Percentiles rank a stretch among this genome's conserved stretches.
phyloP scores from a whole-genome alignment of 768 basidiomycete species.

The Termitomyces sp. region DNA sequence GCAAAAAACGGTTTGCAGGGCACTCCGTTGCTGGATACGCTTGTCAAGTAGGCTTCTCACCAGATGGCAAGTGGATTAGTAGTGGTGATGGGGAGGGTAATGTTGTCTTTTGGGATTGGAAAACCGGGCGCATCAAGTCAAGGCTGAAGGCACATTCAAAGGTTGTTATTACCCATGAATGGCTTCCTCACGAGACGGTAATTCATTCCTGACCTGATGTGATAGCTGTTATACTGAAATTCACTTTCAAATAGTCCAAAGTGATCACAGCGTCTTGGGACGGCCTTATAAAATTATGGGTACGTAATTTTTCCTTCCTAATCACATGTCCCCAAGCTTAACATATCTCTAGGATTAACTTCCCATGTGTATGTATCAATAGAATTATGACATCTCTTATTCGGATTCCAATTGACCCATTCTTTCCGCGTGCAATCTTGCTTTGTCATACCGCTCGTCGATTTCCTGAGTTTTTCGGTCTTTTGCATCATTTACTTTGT shows the following conservation, averaged over 20 bases:
- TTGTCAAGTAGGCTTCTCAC: slow-evolving; percentile 95
- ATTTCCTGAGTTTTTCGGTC: not conserved
- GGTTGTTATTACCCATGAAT: slow-evolving; percentile 97
- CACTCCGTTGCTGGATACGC: slow-evolving; percentile 98
- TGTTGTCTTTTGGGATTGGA: slow-evolving; percentile 99
- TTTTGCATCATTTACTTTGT: not conserved
- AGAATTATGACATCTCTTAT: slow-evolving; percentile 5
- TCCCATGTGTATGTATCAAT: slow-evolving; percentile 9
- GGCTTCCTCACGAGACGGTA: slow-evolving; percentile 97
- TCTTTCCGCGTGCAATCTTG: not conserved
- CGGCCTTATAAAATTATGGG: slow-evolving; percentile 97
- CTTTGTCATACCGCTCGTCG: not conserved
- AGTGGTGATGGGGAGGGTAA: slow-evolving; percentile 95
- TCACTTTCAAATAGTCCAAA: slow-evolving; percentile 64
- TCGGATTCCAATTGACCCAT: not conserved
- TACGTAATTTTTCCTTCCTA: slow-evolving; percentile 32
- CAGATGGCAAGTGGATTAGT: slow-evolving; percentile 97
- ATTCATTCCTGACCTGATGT: slow-evolving; percentile 47
- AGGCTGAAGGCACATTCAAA: slow-evolving; percentile 86
- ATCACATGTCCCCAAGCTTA: slow-evolving; percentile 11
- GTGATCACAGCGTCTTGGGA: slow-evolving; percentile 98
- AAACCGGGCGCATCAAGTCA: slow-evolving; percentile 94
- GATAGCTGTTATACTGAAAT: slow-evolving; percentile 12
- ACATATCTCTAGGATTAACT: slow-evolving; percentile 34
- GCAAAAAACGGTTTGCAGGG: slow-evolving; percentile 97